These are phyloP conservation scores for Chaetomiaceae sp. DNA, from an alignment of 2,329 filamentous ascomycete genomes.

Conservation along the genomic window DNA sequence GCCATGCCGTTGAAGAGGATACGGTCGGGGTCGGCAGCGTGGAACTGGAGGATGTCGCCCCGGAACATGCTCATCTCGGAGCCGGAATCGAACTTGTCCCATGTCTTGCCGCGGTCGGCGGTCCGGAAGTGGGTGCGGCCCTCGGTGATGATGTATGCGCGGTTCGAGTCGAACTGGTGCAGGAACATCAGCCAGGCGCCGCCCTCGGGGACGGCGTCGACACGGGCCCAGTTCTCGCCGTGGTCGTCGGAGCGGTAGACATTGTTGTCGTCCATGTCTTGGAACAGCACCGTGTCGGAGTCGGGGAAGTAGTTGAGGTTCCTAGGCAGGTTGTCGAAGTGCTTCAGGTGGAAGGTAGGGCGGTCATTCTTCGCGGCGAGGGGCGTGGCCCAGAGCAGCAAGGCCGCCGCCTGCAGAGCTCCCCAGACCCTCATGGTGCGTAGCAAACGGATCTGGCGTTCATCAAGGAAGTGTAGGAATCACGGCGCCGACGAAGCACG, in stretches of 20 bases:
- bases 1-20: constrained; percentile 78
- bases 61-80: constrained; percentile 52
- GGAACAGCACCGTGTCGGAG: constrained; percentile 74
- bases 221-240: constrained; percentile 67
- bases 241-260: constrained; percentile 78
- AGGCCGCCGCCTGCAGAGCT: constrained; percentile 42
- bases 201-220: constrained; percentile 61
- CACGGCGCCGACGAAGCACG: background rate
- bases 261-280: constrained; percentile 58
- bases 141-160: constrained; percentile 74
- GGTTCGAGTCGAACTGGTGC: constrained; percentile 72
- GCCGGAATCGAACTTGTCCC: constrained; percentile 67
- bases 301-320: constrained; percentile 88
- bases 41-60: constrained; percentile 61
- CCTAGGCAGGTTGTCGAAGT: constrained; percentile 61
- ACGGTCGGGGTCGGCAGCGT: constrained; percentile 76
- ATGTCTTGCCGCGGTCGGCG: constrained; percentile 73
- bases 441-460: constrained; percentile 30
- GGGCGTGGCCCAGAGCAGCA: constrained; percentile 42
- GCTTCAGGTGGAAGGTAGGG: constrained; percentile 60
- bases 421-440: constrained; percentile 52
- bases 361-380: constrained; percentile 53
- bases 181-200: constrained; percentile 60
- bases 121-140: constrained; percentile 75
- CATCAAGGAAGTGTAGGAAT: constrained; percentile 36